These are phyloP conservation scores for Mucuna pruriens DNA, from an alignment of 306 rosid genomes.

Conservation along the genomic window DNA sequence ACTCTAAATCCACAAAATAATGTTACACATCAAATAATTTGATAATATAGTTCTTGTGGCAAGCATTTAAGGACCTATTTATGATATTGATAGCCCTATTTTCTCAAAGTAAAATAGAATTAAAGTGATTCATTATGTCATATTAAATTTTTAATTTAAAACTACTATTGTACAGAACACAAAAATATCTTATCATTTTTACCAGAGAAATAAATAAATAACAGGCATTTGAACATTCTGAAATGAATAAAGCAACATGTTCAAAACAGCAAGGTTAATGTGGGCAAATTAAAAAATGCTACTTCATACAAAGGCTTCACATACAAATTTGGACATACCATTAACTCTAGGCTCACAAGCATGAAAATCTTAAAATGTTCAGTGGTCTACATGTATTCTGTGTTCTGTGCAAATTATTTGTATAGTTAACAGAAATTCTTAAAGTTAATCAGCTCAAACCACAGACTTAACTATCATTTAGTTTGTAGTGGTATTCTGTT, in stretches of 20 bases:
- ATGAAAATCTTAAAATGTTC: background rate
- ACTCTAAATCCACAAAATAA: background rate
- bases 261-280: background rate
- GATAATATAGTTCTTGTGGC: background rate
- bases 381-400: background rate
- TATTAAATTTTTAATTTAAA: slow-evolving; percentile 2
- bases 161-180: background rate
- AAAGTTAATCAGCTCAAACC: slow-evolving; percentile 5
- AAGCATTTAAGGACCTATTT: background rate
- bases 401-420: slow-evolving; percentile 13
- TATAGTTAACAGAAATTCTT: background rate
- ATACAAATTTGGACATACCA: background rate
- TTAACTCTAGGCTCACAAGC: background rate
- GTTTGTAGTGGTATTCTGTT: background rate
- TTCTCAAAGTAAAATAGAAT: background rate
- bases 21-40: background rate
- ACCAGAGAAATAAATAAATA: background rate
- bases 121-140: background rate
- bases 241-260: background rate
- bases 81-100: slow-evolving; percentile 8
- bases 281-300: background rate
- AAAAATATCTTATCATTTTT: background rate
- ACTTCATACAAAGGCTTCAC: background rate
- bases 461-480: slow-evolving; percentile 27
- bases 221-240: background rate